Evolutionary conservation across 23 red algal genomes (phyloP).

Genomic region (Pyropia haitanensis): DNA sequence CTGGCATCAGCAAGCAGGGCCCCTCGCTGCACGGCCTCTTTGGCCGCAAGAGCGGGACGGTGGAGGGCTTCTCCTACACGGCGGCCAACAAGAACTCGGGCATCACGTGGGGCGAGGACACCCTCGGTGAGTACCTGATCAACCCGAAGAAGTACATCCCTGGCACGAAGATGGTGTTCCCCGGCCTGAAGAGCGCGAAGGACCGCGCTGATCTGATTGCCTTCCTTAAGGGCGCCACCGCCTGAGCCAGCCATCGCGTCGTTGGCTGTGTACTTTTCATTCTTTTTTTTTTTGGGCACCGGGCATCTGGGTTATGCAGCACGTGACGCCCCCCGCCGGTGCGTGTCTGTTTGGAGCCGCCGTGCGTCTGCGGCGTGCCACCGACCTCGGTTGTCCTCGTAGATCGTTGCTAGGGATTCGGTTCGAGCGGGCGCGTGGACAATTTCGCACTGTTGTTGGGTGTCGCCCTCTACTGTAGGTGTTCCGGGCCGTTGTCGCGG

Average conservation of each 20-base stretch:
- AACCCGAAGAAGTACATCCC: slow-evolving; percentile 99
- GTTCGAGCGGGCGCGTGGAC: background rate
- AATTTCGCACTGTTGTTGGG: no score
- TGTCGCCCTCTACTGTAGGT: no score
- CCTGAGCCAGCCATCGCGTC: slow-evolving; percentile 5
- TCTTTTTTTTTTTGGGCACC: no score
- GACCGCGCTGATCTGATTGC: slow-evolving; percentile 95
- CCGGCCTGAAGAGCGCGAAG: slow-evolving; percentile 88
- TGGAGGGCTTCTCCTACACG: slow-evolving; percentile 87
- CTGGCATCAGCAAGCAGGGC: slow-evolving; percentile 83
- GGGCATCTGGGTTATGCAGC: background rate
- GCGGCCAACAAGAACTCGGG: slow-evolving; percentile 99
- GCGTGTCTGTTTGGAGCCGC: background rate
- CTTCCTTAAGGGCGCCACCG: slow-evolving; percentile 88
- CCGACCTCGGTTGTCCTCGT: background rate
- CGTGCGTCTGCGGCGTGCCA: background rate
- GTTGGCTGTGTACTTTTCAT: background rate
- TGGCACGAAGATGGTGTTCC: slow-evolving; percentile 99
- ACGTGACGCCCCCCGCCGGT: background rate
- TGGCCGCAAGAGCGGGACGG: slow-evolving; percentile 72
- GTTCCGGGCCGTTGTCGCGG: no score
- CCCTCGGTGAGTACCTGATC: slow-evolving; percentile 85
- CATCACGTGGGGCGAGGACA: slow-evolving; percentile 87
- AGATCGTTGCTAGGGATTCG: background rate
- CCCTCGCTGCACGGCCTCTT: slow-evolving; percentile 96